A percentile compares a stretch with the other conserved stretches of the same genome.
phyloP scores from a whole-genome alignment of 257 asterid genomes.

The Solanum dulcamara region DNA sequence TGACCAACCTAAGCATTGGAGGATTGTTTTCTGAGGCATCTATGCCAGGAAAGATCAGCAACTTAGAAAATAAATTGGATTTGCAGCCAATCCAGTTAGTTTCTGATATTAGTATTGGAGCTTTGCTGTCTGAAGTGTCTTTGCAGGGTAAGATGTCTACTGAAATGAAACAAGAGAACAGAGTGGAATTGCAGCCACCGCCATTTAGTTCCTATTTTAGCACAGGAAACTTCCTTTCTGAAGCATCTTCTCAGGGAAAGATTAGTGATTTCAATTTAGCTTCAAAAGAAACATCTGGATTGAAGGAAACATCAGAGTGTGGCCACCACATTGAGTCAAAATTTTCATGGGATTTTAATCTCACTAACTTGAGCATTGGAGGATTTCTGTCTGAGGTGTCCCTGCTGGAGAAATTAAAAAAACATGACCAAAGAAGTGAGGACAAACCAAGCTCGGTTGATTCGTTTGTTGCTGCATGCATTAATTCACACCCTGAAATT shows the following conservation, averaged over 20 bases:
- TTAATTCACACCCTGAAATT: slow-evolving; percentile 18
- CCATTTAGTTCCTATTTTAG: slow-evolving; percentile 34
- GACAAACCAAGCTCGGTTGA: slow-evolving; percentile 31
- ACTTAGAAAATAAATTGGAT: slow-evolving; percentile 23
- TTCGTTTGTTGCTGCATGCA: slow-evolving; percentile 26
- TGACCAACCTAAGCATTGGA: slow-evolving; percentile 79
- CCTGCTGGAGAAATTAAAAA: slow-evolving; percentile 28
- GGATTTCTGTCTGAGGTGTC: slow-evolving; percentile 69
- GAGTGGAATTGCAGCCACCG: slow-evolving; percentile 22
- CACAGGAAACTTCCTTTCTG: slow-evolving; percentile 45
- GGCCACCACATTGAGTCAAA: slow-evolving; percentile 10
- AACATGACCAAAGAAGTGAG: slow-evolving; percentile 22
- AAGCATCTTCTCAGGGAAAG: slow-evolving; percentile 27
- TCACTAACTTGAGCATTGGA: slow-evolving; percentile 70
- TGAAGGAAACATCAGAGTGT: slow-evolving; percentile 6
- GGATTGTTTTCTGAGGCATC: slow-evolving; percentile 76
- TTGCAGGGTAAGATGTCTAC: slow-evolving; percentile 47
- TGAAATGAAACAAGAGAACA: slow-evolving; percentile 1
- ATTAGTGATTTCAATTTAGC: slow-evolving; percentile 3
- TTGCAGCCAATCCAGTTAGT: slow-evolving; percentile 23
- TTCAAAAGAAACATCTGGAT: slow-evolving; percentile 14
- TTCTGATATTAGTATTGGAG: slow-evolving; percentile 62
- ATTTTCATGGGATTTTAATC: slow-evolving; percentile 51
- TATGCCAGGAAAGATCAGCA: slow-evolving; percentile 40
- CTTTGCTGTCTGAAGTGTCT: slow-evolving; percentile 67